Evolutionary conservation across 352 stramenopile genomes (phyloP), one percentile per base, ranked within the genome.

Genomic region (Phytophthora sansomeana): DNA sequence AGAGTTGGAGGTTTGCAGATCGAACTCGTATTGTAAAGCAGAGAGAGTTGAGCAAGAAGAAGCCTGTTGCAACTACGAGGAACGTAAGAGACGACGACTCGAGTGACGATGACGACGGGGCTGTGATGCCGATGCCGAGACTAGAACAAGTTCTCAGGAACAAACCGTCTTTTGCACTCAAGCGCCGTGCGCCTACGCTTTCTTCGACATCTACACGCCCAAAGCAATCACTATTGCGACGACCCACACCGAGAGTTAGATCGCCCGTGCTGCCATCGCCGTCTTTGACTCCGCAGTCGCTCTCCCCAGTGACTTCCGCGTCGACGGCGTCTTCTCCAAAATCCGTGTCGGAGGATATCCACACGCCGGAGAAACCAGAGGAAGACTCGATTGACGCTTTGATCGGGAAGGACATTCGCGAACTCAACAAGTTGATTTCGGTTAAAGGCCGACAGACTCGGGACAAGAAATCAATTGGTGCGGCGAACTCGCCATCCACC

Each of bases 361-460:
- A 80, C 21, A 47, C 43, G 3, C 30, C 48, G 11, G 39, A 39
- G 21, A 56, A 47, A 8, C 43, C 64, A 0, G 64, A 68, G 5
- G 63, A 83, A 8, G 61, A 73, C 11, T 87, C 76, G 4, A 75
- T 87, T n/a, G 76, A 86, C 51, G 61, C 74, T 11, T 64, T 87
- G 14, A 82, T 90, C 33, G 64, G 54, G 10, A 67, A 75, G 6
- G 81, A 88, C n/a, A 72, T 90, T 4, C 42, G 58, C 1, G 48
- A 85, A 5, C 60, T 90, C 0, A 75, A 80, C 29, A 52, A 67
- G 0, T 58, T 90, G 16, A 76, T 90, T 14, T 73, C 63, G 6
- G 69, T 64, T 7, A 56, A 58, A 54, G 78, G 46, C 28, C 51
- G 30, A 6, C 42, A 35, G 4, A n/a, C 30, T 13, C 5, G 38